These are phyloP conservation scores for Cenchrus fungigraminus DNA, from an alignment of 176 grass and related monocot species.

Conservation along the genomic window DNA sequence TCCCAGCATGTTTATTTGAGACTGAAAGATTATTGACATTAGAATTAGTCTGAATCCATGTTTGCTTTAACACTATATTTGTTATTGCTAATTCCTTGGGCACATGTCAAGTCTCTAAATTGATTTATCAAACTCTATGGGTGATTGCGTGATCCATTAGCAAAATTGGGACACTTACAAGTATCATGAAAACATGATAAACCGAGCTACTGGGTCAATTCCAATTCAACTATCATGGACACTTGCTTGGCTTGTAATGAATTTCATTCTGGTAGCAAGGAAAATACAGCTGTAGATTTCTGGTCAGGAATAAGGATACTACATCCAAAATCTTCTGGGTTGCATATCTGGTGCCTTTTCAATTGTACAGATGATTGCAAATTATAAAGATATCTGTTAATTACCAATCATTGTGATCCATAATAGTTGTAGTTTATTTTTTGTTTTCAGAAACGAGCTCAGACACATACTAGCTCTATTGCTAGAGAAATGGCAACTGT, in stretches of 20 bases:
- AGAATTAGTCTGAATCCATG: not conserved
- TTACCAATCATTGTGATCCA: conserved; percentile 21
- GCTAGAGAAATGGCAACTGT: conserved; percentile 93
- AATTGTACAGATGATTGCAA: conserved; percentile 32
- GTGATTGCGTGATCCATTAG: not conserved
- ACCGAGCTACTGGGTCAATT: not conserved
- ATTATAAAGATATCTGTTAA: conserved; percentile 28
- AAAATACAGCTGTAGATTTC: conserved; percentile 9
- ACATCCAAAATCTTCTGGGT: conserved; percentile 25
- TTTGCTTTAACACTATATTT: conserved; percentile 21
- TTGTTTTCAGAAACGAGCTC: conserved; percentile 65
- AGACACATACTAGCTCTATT: conserved; percentile 76
- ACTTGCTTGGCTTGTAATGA: conserved; percentile 1
- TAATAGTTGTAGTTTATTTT: conserved; percentile 36
- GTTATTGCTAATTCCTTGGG: conserved; percentile 17
- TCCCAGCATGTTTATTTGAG: conserved; percentile 8
- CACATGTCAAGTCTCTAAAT: not conserved
- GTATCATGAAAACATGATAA: not conserved
- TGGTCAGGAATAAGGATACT: conserved; percentile 5
- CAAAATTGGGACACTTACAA: not conserved
- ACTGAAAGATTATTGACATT: not conserved
- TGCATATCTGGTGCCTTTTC: conserved; percentile 13
- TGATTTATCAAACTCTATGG: conserved; percentile 10
- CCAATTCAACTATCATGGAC: not conserved
- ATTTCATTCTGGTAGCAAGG: not conserved